Percentiles rank a stretch among this genome's conserved stretches.
These are phyloP conservation scores for Pezicula radicicola DNA, from an alignment of 2,329 filamentous ascomycete species.

Conservation along the genomic window DNA sequence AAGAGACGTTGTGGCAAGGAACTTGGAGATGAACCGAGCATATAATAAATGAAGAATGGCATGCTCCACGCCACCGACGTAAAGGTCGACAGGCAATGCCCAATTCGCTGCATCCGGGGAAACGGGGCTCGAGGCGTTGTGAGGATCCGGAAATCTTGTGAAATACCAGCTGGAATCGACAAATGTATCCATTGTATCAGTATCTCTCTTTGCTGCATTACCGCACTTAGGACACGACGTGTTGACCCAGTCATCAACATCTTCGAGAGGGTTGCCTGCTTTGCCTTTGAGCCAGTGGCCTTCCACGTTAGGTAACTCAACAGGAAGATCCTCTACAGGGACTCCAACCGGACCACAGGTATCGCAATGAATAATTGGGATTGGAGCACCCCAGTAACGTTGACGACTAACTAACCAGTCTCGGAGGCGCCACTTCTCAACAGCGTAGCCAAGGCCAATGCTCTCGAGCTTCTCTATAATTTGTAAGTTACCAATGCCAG, in stretches of 20 bases:
- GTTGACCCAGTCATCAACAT: conserved; percentile 70
- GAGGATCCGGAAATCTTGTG: conserved; percentile 72
- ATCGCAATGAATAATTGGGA: conserved; percentile 80
- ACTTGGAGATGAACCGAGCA: conserved; percentile 87
- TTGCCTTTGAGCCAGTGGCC: conserved; percentile 66
- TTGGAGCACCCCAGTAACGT: conserved; percentile 87
- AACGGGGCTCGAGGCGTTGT: conserved; percentile 61
- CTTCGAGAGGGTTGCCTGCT: conserved; percentile 74
- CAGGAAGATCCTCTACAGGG: conserved; percentile 71
- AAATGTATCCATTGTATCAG: conserved; percentile 95
- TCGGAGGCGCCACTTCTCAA: conserved; percentile 74
- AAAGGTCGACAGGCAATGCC: conserved; percentile 77
- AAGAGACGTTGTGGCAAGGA: conserved; percentile 58
- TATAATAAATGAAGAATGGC: conserved; percentile 89
- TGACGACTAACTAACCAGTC: conserved; percentile 94
- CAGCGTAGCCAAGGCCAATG: conserved; percentile 54
- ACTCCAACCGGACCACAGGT: conserved; percentile 78
- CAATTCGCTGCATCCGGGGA: conserved; percentile 52
- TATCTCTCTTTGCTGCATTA: conserved; percentile 72
- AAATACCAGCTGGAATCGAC: conserved; percentile 96
- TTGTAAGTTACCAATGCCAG: conserved; percentile 56
- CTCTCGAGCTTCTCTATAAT: conserved; percentile 56
- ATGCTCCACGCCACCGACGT: conserved; percentile 86
- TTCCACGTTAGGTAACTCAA: conserved; percentile 68
- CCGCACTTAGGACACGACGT: conserved; percentile 73